Base-by-base conservation (phyloP, 2,329 filamentous ascomycete genomes). In the Metarhizium robertsii region DNA sequence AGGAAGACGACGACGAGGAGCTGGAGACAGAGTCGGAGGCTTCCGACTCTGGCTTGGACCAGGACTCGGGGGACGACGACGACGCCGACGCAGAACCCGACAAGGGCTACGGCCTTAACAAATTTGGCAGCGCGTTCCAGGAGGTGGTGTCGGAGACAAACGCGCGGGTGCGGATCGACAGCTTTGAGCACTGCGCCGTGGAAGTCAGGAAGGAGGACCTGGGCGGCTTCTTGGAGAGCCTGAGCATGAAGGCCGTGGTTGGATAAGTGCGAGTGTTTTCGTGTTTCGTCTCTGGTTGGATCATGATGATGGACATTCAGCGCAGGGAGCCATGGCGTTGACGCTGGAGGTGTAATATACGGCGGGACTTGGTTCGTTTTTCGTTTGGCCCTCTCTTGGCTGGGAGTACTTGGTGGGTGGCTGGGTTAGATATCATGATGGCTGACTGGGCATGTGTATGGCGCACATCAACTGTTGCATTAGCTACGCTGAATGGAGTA, bases 191-290 rank as follows among this genome's bases (percentile, higher is more conserved):
- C 69, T 95, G 90, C 65, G 94, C 97, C 7, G 92, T 97, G 50
- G 94, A 99, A 69, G 92, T 99, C n/a, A 86, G 86, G 72, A 96
- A 96, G 75, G 94, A 97, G 67, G 94, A 97, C 71, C 74, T 99
- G 32, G 84, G 85, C 16, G 90, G 87, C 0, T 99, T 99, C 69
- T 75, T 99, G 61, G 94, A 99, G 74, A 86, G 87, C 55, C 71
- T 99, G 67, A 96, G 92, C 72, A 86, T 91, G 80, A 95, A 95
- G 79, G 85, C 85, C 55, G 91, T 97, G 18, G 87, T 86, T 54
- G 82, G 83, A 47, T 86, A 67, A 34, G 5, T n/a, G 20, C 2
- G 18, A n/a, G 14, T 3, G 32, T 13, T 30, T 38, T 51, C 3
- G 3, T 20, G 30, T 29, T 51, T 51, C 16, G n/a, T 38, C 10